phyloP scores from a whole-genome alignment of 768 basidiomycete species.

The Porphyrellus cyaneotinctus region DNA sequence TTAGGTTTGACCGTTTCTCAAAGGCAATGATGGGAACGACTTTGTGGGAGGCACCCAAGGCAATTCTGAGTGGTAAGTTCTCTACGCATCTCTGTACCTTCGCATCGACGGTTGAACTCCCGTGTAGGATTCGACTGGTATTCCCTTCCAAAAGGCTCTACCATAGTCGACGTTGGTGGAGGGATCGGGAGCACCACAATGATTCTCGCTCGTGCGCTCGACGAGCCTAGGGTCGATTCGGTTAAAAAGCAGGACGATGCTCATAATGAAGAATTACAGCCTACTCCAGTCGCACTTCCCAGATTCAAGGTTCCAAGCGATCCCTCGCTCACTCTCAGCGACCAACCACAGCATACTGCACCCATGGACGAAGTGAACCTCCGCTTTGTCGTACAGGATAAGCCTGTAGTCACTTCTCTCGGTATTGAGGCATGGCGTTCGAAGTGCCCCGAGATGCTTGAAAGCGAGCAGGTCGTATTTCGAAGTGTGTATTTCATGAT shows the following conservation, averaged over 20 bases:
- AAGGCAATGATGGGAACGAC: slow-evolving; percentile 72
- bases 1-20: slow-evolving; percentile 64
- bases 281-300: neutral
- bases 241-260: neutral
- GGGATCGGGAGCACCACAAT: slow-evolving; percentile 56
- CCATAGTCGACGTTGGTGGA: slow-evolving; percentile 67
- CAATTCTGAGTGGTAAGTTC: slow-evolving; percentile 48
- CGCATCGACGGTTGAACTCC: neutral
- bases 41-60: slow-evolving; percentile 65
- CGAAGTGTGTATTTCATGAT: slow-evolving; percentile 35
- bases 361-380: slow-evolving; percentile 35
- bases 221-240: slow-evolving; percentile 1
- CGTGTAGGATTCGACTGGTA: slow-evolving; percentile 56
- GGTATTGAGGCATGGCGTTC: slow-evolving; percentile 56
- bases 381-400: slow-evolving; percentile 55
- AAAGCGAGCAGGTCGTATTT: slow-evolving; percentile 49
- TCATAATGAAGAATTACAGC: too few species aligned
- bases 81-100: neutral
- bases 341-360: slow-evolving; percentile 12
- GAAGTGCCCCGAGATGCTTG: slow-evolving; percentile 55
- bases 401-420: slow-evolving; percentile 49
- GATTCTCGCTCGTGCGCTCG: slow-evolving; percentile 39
- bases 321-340: neutral
- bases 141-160: slow-evolving; percentile 43
- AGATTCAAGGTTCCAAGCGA: neutral